These are phyloP conservation scores for Nannochloropsis gaditana DNA, from an alignment of 108 stramenopile species.

Conservation along the genomic window DNA sequence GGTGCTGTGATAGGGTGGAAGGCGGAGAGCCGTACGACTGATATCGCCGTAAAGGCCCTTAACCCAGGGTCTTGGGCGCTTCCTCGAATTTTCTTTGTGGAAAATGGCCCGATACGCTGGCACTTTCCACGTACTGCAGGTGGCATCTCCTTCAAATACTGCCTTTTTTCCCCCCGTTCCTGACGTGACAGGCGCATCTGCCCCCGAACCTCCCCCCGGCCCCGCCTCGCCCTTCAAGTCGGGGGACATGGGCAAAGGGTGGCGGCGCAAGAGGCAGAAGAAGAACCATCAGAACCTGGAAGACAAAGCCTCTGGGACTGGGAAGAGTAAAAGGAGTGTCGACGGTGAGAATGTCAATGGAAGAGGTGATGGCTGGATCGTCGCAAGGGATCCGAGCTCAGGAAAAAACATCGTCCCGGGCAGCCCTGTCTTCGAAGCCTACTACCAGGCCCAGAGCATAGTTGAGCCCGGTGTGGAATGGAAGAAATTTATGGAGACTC, in stretches of 20 bases:
- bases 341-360: not conserved
- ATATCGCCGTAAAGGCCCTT: too few relatives aligned
- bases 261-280: conserved; percentile 2
- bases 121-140: too few relatives aligned
- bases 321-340: not conserved
- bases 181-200: too few relatives aligned
- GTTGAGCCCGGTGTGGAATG: conserved; percentile 37
- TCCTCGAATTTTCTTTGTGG: too few relatives aligned
- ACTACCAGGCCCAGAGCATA: conserved; percentile 41
- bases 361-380: not conserved
- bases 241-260: not conserved
- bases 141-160: too few relatives aligned
- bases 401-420: not conserved
- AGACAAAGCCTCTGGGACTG: not conserved
- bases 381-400: not conserved
- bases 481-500: conserved; percentile 43
- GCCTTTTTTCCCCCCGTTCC: too few relatives aligned
- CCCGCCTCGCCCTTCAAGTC: not conserved
- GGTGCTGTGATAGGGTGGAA: too few relatives aligned
- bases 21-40: too few relatives aligned
- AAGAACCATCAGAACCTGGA: not conserved
- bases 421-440: conserved; percentile 34
- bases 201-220: too few relatives aligned
- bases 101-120: too few relatives aligned
- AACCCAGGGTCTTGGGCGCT: too few relatives aligned